phyloP scores from a whole-genome alignment of 225 moss, liverwort and hornwort genomes.

The Takakia lepidozioides region DNA sequence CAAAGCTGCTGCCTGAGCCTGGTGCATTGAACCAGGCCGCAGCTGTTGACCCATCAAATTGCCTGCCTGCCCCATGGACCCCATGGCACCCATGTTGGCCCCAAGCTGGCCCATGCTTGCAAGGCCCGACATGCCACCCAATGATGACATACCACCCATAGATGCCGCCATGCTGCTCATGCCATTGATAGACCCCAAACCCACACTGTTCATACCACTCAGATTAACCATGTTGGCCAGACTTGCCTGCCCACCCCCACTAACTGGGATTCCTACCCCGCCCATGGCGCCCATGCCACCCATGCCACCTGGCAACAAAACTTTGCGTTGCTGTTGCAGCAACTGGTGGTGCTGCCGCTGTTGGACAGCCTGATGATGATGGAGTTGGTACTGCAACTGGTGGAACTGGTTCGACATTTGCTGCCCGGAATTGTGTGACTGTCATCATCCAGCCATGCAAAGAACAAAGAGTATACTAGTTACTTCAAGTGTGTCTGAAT shows the following conservation, averaged over 20 bases:
- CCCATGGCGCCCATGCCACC: slow-evolving; percentile 65
- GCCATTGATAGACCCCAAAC: slow-evolving; percentile 52
- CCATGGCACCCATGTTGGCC: slow-evolving; percentile 61
- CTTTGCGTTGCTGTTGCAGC: slow-evolving; percentile 59
- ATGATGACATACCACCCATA: slow-evolving; percentile 67
- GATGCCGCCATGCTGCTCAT: slow-evolving; percentile 36
- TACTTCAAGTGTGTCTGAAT: no score
- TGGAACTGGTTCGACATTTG: slow-evolving; percentile 43
- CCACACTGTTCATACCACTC: slow-evolving; percentile 65
- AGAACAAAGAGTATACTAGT: slow-evolving; percentile 15
- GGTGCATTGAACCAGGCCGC: slow-evolving; percentile 53
- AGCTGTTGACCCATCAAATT: slow-evolving; percentile 54
- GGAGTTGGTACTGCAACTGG: slow-evolving; percentile 56
- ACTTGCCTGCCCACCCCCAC: slow-evolving; percentile 36
- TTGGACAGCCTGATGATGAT: slow-evolving; percentile 50
- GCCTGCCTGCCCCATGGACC: slow-evolving; percentile 73
- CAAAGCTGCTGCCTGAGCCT: slow-evolving; percentile 41
- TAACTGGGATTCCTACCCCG: slow-evolving; percentile 43
- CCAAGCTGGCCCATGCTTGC: slow-evolving; percentile 76
- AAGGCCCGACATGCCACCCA: slow-evolving; percentile 85
- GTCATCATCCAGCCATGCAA: slow-evolving; percentile 5
- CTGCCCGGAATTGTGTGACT: slow-evolving; percentile 39
- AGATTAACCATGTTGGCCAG: slow-evolving; percentile 47
- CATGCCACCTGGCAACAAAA: slow-evolving; percentile 67
- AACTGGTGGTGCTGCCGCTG: slow-evolving; percentile 59